A percentile compares a stretch with the other conserved stretches of the same genome.
These are phyloP conservation scores for Pterulicium gracile DNA, from an alignment of 1,284 basidiomycete genomes.

Conservation along the genomic window DNA sequence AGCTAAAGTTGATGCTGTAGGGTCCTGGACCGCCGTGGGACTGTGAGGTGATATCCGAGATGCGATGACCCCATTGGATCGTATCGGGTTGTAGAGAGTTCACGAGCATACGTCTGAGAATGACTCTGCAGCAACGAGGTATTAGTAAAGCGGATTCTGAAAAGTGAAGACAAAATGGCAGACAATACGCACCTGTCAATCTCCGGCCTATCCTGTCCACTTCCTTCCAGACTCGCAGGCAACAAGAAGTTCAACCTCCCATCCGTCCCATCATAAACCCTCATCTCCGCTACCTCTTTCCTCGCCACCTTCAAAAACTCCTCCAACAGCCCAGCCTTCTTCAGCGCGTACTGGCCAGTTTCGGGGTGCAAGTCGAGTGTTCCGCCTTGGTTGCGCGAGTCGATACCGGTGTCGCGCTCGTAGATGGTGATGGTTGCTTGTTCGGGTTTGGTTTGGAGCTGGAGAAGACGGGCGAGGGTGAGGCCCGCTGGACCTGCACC, in stretches of 20 bases:
- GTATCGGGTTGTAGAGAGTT: neutral
- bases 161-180: neutral
- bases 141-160: neutral
- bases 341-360: constrained; percentile 8
- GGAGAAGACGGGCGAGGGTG: neutral
- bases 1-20: neutral
- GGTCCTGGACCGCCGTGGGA: too few relatives aligned
- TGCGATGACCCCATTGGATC: constrained; percentile 5
- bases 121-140: neutral
- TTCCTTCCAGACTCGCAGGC: neutral
- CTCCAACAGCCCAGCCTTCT: constrained; percentile 8
- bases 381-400: constrained; percentile 12
- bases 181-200: constrained; percentile 8
- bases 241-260: neutral
- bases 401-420: constrained; percentile 1
- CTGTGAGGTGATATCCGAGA: neutral
- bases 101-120: constrained; percentile 1
- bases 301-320: constrained; percentile 9
- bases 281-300: constrained; percentile 9
- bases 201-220: constrained; percentile 7
- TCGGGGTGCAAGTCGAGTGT: constrained; percentile 11
- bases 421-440: neutral
- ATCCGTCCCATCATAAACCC: constrained; percentile 4
- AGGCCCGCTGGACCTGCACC: neutral
- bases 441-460: neutral